Base-by-base conservation (phyloP, 768 basidiomycete genomes). In the Tylopilus intermedius region DNA sequence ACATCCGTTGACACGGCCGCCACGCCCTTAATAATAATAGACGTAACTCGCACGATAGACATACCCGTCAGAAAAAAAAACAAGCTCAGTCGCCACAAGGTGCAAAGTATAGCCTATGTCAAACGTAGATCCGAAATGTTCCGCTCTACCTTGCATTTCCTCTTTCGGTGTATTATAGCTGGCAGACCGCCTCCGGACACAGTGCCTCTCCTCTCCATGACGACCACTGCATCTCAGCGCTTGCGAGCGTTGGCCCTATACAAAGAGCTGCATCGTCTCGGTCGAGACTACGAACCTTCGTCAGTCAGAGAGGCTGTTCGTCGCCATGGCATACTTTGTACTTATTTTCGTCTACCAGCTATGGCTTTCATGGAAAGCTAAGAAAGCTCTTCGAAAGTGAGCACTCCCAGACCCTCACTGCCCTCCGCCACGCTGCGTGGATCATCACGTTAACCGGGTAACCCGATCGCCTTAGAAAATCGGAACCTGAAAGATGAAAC, bases 221-320 rank as follows among this genome's bases (percentile, higher is more conserved):
- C 77, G 56, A 71, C 67, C 60, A 76, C 71, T 53, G 67, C 74
- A 18, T 77, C 79, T 41, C 65, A 61, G 3, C 80, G 88, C 24
- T 67, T 81, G 40, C 79, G 88, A 33, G 87, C 82, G 1, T 70
- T 90, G 7, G 76, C 82, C 0, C 71, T 92, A 29, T 93, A 92
- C 74, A 93, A 91, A 63, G 88, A 91, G 63, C 77, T 93, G 8
- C 83, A 86, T 58, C 76, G 87, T 51, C 78, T 93, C 1, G 89
- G 90, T 4, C 77, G 85, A 53, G 88, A 92, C 44, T 90, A 91
- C 58, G 90, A 93, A 64, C 82, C 88, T 43, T 78, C 80, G 90
- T 91, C 62, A 67, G 82, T 78, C 47, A 33, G 43, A 22, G n/a
- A 22, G n/a, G 35, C 41, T 29, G 51, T 56, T 42, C 56, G 51